Evolutionary conservation across 73 alveolate genomes (phyloP).

Genomic region (Symbiodinium pilosum): DNA sequence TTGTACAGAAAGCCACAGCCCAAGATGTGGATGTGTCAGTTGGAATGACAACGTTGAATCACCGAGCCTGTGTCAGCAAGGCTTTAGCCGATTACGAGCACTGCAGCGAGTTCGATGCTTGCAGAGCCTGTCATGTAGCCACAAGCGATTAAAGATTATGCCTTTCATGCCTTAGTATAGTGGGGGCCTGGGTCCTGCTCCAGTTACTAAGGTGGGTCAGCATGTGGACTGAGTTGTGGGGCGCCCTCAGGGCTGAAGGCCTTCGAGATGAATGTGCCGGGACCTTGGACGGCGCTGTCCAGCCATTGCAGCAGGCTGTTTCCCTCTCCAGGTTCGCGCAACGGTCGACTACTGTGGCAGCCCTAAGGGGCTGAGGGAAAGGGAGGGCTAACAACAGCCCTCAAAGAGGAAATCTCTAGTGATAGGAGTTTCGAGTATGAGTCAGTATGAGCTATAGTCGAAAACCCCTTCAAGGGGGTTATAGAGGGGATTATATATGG

Average conservation of each 20-base stretch:
- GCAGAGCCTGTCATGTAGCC: too few relatives aligned
- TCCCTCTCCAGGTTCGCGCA: constrained; percentile 44
- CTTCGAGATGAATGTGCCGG: constrained; percentile 68
- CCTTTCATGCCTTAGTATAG: background rate
- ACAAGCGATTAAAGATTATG: too few relatives aligned
- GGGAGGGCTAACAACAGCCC: too few relatives aligned
- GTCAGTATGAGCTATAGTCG: too few relatives aligned
- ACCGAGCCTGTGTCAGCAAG: background rate
- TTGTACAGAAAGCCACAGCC: constrained; percentile 69
- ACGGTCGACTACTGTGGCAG: constrained; percentile 58
- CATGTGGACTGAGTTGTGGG: constrained; percentile 95
- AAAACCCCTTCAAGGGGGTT: too few relatives aligned
- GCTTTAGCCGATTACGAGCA: constrained; percentile 87
- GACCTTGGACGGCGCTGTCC: background rate
- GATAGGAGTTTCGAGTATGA: too few relatives aligned
- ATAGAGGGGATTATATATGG: too few relatives aligned
- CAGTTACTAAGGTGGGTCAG: constrained; percentile 54
- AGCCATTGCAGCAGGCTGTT: background rate
- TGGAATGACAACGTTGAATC: background rate
- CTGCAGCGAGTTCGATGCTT: constrained; percentile 54
- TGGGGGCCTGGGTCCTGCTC: background rate
- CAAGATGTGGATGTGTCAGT: background rate
- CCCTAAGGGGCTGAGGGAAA: too few relatives aligned
- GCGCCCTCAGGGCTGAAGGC: constrained; percentile 80
- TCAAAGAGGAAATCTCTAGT: too few relatives aligned